Base-by-base conservation (phyloP, 805 yeast species). In the Isabelozyma pseudorhagii region DNA sequence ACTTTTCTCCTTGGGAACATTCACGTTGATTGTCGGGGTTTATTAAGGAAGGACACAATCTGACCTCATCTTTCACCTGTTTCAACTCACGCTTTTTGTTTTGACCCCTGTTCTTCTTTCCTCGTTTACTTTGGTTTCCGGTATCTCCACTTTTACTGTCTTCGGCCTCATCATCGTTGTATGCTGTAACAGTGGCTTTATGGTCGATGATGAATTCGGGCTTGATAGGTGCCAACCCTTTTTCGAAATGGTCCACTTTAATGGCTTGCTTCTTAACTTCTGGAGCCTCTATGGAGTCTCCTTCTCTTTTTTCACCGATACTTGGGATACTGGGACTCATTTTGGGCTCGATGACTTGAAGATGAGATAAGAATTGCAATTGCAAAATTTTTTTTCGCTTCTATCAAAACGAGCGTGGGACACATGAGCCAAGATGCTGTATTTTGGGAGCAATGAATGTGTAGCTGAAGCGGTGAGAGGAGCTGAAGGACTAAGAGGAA, bases 181-280 rank as follows among this genome's bases (percentile, higher is more conserved):
- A 79, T 11, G 79, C 79, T 15, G 36, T 7, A 28, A 17, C 15
- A 18, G 25, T n/a, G 7, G 45, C 14, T 6, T n/a, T 15, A 14
- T 28, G 38, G 47, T 74, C 78, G 49, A 86, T 69, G 8, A 87
- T 68, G 55, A 57, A 91, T 60, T 91, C 94, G 2, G 84, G 69
- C 66, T 90, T 91, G 59, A 90, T 79, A 9, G 84, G 80, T 0
- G 97, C 96, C 46, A 85, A 71, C 44, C 97, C 96, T 53, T 80
- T 82, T 21, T 68, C 64, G 40, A 60, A 55, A 48, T 55, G 59
- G 42, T 61, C 67, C 8, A 38, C 40, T 14, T 38, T 15, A 8
- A 21, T 11, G 49, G 54, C 36, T 57, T 9, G 58, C 46, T 63
- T 64, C 45, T 64, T 67, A 13, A 53, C 47, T 6, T 53, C 59